phyloP scores from a whole-genome alignment of 2,329 filamentous ascomycete genomes.

The Coniochaeta sp. region DNA sequence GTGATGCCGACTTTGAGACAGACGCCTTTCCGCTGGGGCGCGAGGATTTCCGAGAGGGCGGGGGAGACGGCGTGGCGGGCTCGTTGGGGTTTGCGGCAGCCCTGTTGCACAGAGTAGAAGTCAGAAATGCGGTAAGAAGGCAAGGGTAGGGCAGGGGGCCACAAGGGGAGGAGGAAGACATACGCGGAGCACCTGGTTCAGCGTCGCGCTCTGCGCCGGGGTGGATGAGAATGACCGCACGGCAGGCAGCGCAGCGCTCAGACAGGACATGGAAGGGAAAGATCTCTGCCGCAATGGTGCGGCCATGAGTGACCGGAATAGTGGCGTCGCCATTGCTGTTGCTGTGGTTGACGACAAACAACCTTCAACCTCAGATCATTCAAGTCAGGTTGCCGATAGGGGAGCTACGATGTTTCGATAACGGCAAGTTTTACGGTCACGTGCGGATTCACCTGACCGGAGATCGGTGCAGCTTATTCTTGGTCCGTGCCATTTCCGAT shows the following conservation, averaged over 20 bases:
- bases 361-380: no score
- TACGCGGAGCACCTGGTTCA: constrained; percentile 64
- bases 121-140: constrained; percentile 8
- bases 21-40: constrained; percentile 88
- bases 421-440: not conserved
- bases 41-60: constrained; percentile 60
- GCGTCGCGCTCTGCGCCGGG: constrained; percentile 50
- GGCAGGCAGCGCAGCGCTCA: constrained; percentile 16
- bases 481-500: not conserved
- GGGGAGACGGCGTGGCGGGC: constrained; percentile 85
- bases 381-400: not conserved
- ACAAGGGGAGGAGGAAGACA: constrained; percentile 11
- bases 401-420: not conserved
- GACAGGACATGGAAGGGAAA: constrained; percentile 9
- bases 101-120: constrained; percentile 29
- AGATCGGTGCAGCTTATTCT: no score
- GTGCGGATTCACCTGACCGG: not conserved
- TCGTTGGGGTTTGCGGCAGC: constrained; percentile 71
- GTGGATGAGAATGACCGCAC: constrained; percentile 31
- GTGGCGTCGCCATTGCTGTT: constrained; percentile 26
- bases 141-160: not conserved
- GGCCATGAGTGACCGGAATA: constrained; percentile 26
- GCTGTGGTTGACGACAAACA: not conserved
- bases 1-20: constrained; percentile 90
- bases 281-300: constrained; percentile 20